Evolutionary conservation across 352 stramenopile species (phyloP), one percentile per base, ranked within the genome.

Genomic region (Thraustotheca clavata): DNA sequence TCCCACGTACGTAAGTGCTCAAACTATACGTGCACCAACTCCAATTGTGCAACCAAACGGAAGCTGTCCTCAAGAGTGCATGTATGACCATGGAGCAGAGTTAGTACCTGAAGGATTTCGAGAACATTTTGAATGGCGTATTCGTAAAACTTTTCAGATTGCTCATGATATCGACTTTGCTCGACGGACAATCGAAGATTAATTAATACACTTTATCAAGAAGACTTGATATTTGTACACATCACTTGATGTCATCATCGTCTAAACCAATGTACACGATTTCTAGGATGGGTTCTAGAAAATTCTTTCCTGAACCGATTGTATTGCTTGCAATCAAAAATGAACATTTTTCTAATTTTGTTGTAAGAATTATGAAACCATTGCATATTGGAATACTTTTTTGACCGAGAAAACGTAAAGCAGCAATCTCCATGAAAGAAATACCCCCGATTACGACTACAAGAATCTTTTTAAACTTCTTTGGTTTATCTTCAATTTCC

Each of bases 241-340:
- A 14, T 18, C 0, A 14, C 47, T 14, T 22, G 47, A 22, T 14
- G 22, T 54, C 12, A 20, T 43, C 38, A 20, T 52, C 43, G 43
- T 18, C 2, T 2, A 62, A 24, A 16, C 57, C 57, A 43, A 57
- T 65, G 12, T n/a, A 24, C 29, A 65, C 47, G 5, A 22, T 16
- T 32, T 54, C 57, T 29, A 65, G n/a, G 18, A 43, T 20, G 26
- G 46, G 57, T 5, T 49, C 41, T 16, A 65, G 2, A n/a, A 65
- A 65, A n/a, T 20, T 14, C n/a, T 55, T 34, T 12, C 57, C 57
- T 9, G 57, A 65, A 3, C 24, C 6, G 39, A 65, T 39, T 16
- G 36, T n/a, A 29, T 65, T 43, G 57, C 57, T 40, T 20, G 57
- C 57, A 18, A 65, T 24, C 0, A 65, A 55, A 54, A 65, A 65